Evolutionary conservation across 352 stramenopile species (phyloP).

Genomic region (Globisporangium yorkense): DNA sequence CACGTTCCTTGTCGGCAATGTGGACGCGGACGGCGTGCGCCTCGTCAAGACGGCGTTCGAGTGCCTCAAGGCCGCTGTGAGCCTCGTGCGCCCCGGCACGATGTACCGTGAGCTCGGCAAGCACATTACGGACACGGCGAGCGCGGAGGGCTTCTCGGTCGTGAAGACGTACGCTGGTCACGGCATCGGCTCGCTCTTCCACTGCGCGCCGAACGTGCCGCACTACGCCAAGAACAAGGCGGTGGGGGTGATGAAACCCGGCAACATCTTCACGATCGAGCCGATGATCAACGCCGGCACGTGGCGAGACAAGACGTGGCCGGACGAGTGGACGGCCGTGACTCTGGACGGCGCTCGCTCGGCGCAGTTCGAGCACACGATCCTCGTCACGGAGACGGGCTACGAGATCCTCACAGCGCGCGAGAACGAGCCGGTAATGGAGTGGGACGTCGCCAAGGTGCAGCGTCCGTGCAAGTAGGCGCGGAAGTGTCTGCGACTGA

Average conservation of each 20-base stretch:
- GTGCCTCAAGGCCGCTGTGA: constrained; percentile 82
- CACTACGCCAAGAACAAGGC: constrained; percentile 99
- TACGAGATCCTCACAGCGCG: constrained; percentile 96
- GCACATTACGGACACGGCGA: constrained; percentile 89
- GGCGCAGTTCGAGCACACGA: constrained; percentile 97
- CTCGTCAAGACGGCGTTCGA: constrained; percentile 96
- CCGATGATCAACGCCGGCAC: constrained; percentile 99
- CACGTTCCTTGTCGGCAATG: constrained; percentile 96
- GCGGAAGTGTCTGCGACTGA: constrained; percentile 6
- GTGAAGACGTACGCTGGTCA: constrained; percentile 98
- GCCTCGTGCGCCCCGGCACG: constrained; percentile 91
- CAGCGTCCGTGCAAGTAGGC: constrained; percentile 33
- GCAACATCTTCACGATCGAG: constrained; percentile 99
- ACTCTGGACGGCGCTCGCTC: constrained; percentile 94
- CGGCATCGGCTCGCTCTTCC: constrained; percentile 96
- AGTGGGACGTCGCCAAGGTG: constrained; percentile 79
- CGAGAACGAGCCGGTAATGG: constrained; percentile 82
- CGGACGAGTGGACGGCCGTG: constrained; percentile 97
- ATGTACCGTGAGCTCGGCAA: constrained; percentile 96
- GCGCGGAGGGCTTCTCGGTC: constrained; percentile 87
- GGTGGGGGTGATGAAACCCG: constrained; percentile 95
- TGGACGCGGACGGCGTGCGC: constrained; percentile 87
- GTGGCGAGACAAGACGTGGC: constrained; percentile 92
- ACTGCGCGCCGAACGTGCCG: constrained; percentile 95
- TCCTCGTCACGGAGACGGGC: constrained; percentile 97